Conservation (phyloP, 2,329 filamentous ascomycete species). For the Talaromyces sp. region DNA sequence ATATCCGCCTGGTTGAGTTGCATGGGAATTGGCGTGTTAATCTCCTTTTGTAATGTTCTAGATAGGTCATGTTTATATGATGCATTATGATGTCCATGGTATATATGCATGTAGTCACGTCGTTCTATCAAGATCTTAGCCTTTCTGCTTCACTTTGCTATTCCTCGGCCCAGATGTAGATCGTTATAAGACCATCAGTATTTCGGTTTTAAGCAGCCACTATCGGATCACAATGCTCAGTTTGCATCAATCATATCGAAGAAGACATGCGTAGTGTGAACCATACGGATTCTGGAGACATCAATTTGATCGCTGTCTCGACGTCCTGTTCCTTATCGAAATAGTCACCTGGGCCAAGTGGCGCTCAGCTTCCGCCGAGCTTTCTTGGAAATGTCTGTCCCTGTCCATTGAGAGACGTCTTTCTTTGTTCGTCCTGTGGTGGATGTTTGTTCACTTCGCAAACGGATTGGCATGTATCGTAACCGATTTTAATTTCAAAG, state of each 20-base stretch:
- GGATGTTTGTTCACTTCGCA: slow-evolving; percentile 45
- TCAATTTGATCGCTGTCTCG: neutral
- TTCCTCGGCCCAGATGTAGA: neutral
- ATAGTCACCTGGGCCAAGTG: neutral
- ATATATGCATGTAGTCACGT: neutral
- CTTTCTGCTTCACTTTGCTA: neutral
- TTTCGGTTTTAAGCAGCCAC: neutral
- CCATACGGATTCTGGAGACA: neutral
- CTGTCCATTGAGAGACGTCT: neutral
- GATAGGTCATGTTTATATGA: neutral
- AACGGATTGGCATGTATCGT: slow-evolving; percentile 62
- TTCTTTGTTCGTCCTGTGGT: neutral
- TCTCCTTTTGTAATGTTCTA: slow-evolving; percentile 11
- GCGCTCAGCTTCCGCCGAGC: neutral
- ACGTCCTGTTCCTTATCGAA: neutral
- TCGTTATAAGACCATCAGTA: neutral
- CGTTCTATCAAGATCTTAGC: neutral
- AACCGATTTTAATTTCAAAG: slow-evolving; percentile 51
- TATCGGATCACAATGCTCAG: neutral
- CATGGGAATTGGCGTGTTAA: slow-evolving; percentile 11
- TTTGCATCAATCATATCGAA: neutral
- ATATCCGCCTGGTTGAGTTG: neutral
- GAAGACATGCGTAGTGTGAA: neutral
- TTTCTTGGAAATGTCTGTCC: neutral
- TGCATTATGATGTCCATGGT: neutral